Evolutionary conservation across 306 rosid species (phyloP).

Genomic region (Quercus robur): DNA sequence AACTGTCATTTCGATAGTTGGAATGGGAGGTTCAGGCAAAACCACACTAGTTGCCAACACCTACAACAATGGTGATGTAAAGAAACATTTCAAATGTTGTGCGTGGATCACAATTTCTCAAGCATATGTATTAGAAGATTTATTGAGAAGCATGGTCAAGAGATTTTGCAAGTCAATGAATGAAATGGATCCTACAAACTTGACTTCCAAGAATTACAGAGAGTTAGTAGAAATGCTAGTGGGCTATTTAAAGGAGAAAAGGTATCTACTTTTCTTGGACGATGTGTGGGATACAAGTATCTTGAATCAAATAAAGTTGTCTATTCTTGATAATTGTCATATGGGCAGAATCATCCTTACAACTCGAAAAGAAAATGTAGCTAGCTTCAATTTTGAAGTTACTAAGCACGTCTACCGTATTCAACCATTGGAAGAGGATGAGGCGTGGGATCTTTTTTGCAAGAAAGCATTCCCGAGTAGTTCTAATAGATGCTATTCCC

Average conservation of each 20-base stretch:
- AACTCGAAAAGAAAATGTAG: not conserved
- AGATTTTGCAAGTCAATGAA: not conserved
- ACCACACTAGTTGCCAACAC: constrained; percentile 6
- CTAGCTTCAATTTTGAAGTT: not conserved
- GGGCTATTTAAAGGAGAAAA: not conserved
- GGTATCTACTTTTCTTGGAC: not conserved
- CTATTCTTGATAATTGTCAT: too few species aligned
- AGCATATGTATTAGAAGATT: not conserved
- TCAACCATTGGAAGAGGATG: too few species aligned
- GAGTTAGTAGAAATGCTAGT: not conserved
- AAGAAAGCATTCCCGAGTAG: too few species aligned
- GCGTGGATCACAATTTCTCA: not conserved
- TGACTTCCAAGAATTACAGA: not conserved
- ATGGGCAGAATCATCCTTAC: not conserved
- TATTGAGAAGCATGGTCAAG: not conserved
- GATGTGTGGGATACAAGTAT: not conserved
- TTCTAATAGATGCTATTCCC: too few species aligned
- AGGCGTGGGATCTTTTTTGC: too few species aligned
- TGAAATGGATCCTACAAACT: not conserved
- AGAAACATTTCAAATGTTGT: not conserved
- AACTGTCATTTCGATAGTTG: constrained; percentile 2
- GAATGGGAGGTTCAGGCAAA: constrained; percentile 7
- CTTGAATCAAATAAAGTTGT: not conserved
- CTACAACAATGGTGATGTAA: not conserved
- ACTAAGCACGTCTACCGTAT: not conserved